Base-by-base conservation (phyloP, 2,329 filamentous ascomycete genomes). In the Penicillium paneum region DNA sequence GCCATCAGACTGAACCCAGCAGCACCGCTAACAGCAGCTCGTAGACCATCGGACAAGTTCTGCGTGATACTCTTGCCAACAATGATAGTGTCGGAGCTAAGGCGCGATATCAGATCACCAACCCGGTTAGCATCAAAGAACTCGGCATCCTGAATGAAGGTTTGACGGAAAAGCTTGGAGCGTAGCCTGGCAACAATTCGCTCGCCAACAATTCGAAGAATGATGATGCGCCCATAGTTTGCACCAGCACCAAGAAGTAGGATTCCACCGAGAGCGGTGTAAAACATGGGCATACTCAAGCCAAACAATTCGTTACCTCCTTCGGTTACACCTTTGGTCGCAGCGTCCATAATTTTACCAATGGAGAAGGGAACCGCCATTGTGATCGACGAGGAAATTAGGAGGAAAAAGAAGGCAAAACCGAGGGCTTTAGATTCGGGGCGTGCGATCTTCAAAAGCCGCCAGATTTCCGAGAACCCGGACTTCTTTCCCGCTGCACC, bases 71-170 rank as follows among this genome's bases (percentile, higher is more conserved):
- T 96, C 76, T 99, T 99, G 69, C 93, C 94, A 51, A 99, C 94
- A 67, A 99, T 95, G 68, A 97, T 91, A 0, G 94, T 97, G 72
- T 99, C 95, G 2, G 92, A 96, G 67, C 93, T 92, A 42, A 99
- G 84, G 35, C 95, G 88, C 35, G 93, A 97, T 67, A 99, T 97
- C 64, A 99, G 78, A 71, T 99, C 94, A 71, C 94, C 94, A 26
- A 97, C 92, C 26, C 94, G 84, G 76, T 99, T 99, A 36, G 94
- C 94, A 71, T 99, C 94, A 69, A 99, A 99, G 77, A 99, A 99
- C 68, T 97, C 94, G 55, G 94, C 94, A 72, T 99, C 94, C 72
- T 99, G 94, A n/a, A 94, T 83, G 65, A 95, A 96, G 0, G 94
- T 99, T 60, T 89, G 85, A 61, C 91, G 85, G 77, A 96, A 99